These are phyloP conservation scores for Yamadazyma dushanensis DNA, from an alignment of 1,139 yeast genomes.

Conservation along the genomic window DNA sequence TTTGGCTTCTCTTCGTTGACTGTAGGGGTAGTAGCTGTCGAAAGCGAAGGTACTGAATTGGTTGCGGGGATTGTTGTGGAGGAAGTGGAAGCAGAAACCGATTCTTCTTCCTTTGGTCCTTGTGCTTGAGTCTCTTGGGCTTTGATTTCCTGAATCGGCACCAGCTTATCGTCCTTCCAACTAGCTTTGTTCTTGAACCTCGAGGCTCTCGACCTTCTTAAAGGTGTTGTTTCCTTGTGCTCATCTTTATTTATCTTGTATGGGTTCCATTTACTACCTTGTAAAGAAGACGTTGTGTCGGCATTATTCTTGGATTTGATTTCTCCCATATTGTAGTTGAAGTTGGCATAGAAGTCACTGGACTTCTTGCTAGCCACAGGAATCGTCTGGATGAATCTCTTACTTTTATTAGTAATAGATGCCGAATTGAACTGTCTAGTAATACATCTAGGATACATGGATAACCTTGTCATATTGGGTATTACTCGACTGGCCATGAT, in stretches of 20 bases:
- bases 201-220: constrained; percentile 41
- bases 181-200: constrained; percentile 27
- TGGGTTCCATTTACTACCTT: constrained; percentile 23
- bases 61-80: constrained; percentile 8
- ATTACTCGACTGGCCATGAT: constrained; percentile 1
- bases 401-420: constrained; percentile 24
- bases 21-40: constrained; percentile 10
- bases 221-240: constrained; percentile 18
- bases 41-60: constrained; percentile 6
- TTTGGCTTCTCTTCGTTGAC: constrained; percentile 14
- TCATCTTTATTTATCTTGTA: constrained; percentile 19
- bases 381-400: constrained; percentile 45
- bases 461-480: not conserved
- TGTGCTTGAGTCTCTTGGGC: constrained; percentile 2
- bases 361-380: constrained; percentile 25
- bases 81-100: constrained; percentile 9
- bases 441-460: not conserved
- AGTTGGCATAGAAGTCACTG: constrained; percentile 28
- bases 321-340: constrained; percentile 20
- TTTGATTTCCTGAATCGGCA: constrained; percentile 1
- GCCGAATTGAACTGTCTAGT: constrained; percentile 1
- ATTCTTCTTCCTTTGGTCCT: constrained; percentile 3
- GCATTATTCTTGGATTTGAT: constrained; percentile 14
- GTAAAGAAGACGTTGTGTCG: constrained; percentile 15
- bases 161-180: constrained; percentile 3